Evolutionary conservation across 2,329 filamentous ascomycete species (phyloP).

Genomic region (Cytospora piceae): DNA sequence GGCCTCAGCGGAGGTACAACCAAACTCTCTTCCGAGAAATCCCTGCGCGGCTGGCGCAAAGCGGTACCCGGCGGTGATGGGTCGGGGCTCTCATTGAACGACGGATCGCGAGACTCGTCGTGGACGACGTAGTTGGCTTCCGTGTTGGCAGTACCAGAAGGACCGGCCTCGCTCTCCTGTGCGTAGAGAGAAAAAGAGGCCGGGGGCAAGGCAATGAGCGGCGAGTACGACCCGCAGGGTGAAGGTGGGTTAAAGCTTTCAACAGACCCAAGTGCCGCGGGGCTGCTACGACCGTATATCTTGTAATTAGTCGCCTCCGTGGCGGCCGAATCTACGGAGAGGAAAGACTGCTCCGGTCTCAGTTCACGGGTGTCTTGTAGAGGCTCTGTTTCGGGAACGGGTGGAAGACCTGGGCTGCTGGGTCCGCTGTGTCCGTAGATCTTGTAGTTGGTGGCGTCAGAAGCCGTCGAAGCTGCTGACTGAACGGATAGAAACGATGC

Average conservation of each 20-base stretch:
- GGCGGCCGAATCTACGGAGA: conserved; percentile 43
- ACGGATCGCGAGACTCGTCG: conserved; percentile 43
- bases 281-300: conserved; percentile 46
- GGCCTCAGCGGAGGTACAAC: conserved; percentile 59
- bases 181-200: conserved; percentile 9
- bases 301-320: conserved; percentile 54
- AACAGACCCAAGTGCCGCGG: conserved; percentile 44
- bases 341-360: conserved; percentile 38
- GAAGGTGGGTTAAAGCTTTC: conserved; percentile 42
- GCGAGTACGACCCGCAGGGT: conserved; percentile 24
- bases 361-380: conserved; percentile 20
- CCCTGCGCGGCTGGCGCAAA: conserved; percentile 41
- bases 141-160: conserved; percentile 44
- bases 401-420: conserved; percentile 40
- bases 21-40: conserved; percentile 65
- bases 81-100: conserved; percentile 36
- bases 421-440: conserved; percentile 49
- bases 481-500: conserved; percentile 23
- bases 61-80: conserved; percentile 43
- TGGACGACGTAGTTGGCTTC: conserved; percentile 60
- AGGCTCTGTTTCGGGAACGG: conserved; percentile 25
- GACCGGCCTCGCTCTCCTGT: conserved; percentile 37
- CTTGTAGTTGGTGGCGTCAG: conserved; percentile 55
- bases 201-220: conserved; percentile 25
- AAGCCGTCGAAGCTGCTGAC: conserved; percentile 44